Evolutionary conservation across 2,329 filamentous ascomycete genomes (phyloP), one percentile per base, ranked within the genome.

Genomic region (Alternaria tenuissima): DNA sequence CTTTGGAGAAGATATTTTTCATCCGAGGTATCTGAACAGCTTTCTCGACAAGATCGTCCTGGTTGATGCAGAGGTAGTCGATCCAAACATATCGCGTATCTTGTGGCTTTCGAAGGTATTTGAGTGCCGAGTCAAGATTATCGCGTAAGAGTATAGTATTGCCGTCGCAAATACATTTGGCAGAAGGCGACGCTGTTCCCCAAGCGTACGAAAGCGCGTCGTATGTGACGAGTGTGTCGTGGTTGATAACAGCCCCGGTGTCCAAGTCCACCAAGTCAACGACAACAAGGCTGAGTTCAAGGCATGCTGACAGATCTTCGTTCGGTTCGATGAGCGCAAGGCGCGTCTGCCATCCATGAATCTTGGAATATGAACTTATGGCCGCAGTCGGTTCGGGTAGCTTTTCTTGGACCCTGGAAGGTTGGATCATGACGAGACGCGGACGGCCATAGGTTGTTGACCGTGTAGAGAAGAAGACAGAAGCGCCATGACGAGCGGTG

Each of bases 281-380:
- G n/a, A 39, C 36, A 2, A 39, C n/a, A 7, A 39, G 36, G n/a
- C 7, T 39, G n/a, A 39, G n/a, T 39, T 39, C n/a, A 4, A 39
- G n/a, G 11, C 3, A 18, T 4, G 36, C 36, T 0, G n/a, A 18
- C 3, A 0, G 7, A 3, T 39, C 36, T 1, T n/a, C n/a, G n/a
- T 1, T 20, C 1, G 36, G 36, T 7, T 39, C 12, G 36, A 39
- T 39, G n/a, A 39, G 36, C 1, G 4, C 36, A 39, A 39, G 36
- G 4, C 36, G 36, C 8, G 36, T 39, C 3, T 39, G 36, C 36
- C 36, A 39, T 39, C 12, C 8, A 20, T 11, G 36, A 0, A 39
- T 39, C n/a, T 39, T 39, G 7, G 7, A 0, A 11, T 39, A 39
- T 4, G n/a, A 39, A 39, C 36, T 2, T 0, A 39, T 39, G 8